Percentiles rank a stretch among this genome's conserved stretches.
phyloP scores from a whole-genome alignment of 306 rosid species.

The Ochetophila trinervis region DNA sequence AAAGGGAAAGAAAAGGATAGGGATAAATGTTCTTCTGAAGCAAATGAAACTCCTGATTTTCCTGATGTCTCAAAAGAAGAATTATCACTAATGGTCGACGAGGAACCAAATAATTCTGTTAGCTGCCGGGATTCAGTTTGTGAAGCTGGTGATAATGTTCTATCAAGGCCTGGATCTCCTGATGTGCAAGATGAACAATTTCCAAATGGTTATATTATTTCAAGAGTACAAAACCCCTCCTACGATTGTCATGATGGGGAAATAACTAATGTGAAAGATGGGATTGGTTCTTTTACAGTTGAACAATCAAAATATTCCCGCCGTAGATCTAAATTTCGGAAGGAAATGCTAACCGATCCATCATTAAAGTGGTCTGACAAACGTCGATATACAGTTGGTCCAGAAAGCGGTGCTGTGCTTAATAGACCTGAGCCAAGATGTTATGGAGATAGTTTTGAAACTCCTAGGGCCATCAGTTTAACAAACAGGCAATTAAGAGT shows the following conservation, averaged over 20 bases:
- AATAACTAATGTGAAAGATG: conserved; percentile 37
- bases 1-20: conserved; percentile 90
- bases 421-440: conserved; percentile 60
- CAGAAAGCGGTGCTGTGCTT: conserved; percentile 48
- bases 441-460: conserved; percentile 54
- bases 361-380: conserved; percentile 80
- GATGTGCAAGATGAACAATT: conserved; percentile 48
- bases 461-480: conserved; percentile 46
- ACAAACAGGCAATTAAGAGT: conserved; percentile 54
- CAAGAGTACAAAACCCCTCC: conserved; percentile 42
- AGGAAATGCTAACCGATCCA: conserved; percentile 61
- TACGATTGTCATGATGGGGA: conserved; percentile 54
- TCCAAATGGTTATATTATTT: conserved; percentile 35
- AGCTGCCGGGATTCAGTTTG: conserved; percentile 45
- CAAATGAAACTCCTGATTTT: conserved; percentile 36
- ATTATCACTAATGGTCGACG: conserved; percentile 45
- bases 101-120: conserved; percentile 49
- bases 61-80: conserved; percentile 61
- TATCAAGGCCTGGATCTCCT: conserved; percentile 54
- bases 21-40: conserved; percentile 51
- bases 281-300: conserved; percentile 44
- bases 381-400: conserved; percentile 47
- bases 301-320: conserved; percentile 61
- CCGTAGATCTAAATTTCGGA: conserved; percentile 51
- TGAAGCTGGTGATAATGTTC: conserved; percentile 51